Conservation (phyloP, 345 rosid genomes). For the Linum usitatissimum region DNA sequence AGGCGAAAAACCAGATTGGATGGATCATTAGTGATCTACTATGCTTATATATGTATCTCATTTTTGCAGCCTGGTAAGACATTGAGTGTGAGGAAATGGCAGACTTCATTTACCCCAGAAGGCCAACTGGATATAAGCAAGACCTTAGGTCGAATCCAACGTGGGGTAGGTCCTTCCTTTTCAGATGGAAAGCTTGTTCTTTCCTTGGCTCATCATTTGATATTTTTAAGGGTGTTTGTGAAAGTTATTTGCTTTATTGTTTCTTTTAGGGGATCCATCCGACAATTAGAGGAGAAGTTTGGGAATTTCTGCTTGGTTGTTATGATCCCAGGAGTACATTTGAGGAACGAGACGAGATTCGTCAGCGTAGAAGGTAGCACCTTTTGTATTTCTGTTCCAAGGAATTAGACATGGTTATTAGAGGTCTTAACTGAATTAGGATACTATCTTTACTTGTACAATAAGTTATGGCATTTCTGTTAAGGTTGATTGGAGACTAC, state of each 20-base stretch:
- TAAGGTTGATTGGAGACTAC: not conserved
- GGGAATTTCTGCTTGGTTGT: conserved; percentile 96
- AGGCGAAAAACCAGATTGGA: too few species aligned
- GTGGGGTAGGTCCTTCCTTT: conserved; percentile 46
- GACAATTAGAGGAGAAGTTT: conserved; percentile 96
- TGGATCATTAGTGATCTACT: not conserved
- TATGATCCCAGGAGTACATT: conserved; percentile 85
- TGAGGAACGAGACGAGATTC: conserved; percentile 72
- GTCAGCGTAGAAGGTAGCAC: conserved; percentile 62
- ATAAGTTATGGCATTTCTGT: not conserved
- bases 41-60: conserved; percentile 10
- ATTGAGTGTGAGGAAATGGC: conserved; percentile 97
- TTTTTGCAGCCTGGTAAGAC: conserved; percentile 84
- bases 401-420: not conserved
- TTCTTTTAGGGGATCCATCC: conserved; percentile 79
- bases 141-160: conserved; percentile 68
- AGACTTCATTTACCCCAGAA: conserved; percentile 65
- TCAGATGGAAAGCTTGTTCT: not conserved
- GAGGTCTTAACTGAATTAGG: not conserved
- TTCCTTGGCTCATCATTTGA: conserved; percentile 5
- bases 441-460: not conserved
- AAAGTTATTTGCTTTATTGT: not conserved
- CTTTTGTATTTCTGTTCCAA: conserved; percentile 5
- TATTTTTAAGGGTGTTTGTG: conserved; percentile 3
- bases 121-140: conserved; percentile 75